Percentiles rank a stretch among this genome's conserved stretches.
These are phyloP conservation scores for Heterobasidion occidentale DNA, from an alignment of 1,284 basidiomycete genomes.

Conservation along the genomic window DNA sequence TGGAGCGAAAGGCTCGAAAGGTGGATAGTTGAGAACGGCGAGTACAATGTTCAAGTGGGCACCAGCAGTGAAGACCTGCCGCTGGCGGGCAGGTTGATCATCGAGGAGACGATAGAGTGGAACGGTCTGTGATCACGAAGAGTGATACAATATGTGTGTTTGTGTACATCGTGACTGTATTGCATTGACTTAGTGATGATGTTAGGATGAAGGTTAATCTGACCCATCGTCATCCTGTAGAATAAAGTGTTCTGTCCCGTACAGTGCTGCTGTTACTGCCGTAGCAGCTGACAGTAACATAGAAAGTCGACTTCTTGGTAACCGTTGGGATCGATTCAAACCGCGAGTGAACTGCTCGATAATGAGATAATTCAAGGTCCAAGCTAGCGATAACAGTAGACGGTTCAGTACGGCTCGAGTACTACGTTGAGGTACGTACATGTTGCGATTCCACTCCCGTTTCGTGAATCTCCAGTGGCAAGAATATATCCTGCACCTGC, in stretches of 20 bases:
- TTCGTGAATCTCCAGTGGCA: slow-evolving; percentile 29
- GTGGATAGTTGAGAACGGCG: slow-evolving; percentile 38
- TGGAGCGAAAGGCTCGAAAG: slow-evolving; percentile 38
- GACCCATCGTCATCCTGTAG: neutral
- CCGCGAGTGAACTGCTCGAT: slow-evolving; percentile 22
- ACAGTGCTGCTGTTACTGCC: slow-evolving; percentile 26
- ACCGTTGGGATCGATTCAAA: slow-evolving; percentile 22
- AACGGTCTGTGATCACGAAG: slow-evolving; percentile 27
- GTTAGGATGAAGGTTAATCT: neutral
- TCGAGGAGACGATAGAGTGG: slow-evolving; percentile 38
- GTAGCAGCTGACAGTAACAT: slow-evolving; percentile 27
- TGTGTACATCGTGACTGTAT: neutral
- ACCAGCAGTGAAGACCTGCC: slow-evolving; percentile 37
- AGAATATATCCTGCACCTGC: slow-evolving; percentile 36
- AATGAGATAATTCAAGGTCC: slow-evolving; percentile 39
- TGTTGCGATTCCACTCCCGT: slow-evolving; percentile 38
- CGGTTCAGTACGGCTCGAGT: neutral
- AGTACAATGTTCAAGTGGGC: slow-evolving; percentile 39
- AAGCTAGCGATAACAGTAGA: slow-evolving; percentile 22
- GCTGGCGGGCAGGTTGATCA: slow-evolving; percentile 27
- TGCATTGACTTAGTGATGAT: neutral
- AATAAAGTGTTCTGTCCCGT: slow-evolving; percentile 35
- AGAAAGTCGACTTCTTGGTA: slow-evolving; percentile 26
- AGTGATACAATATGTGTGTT: neutral
- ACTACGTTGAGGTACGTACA: slow-evolving; percentile 16